Percentiles rank a stretch among this genome's conserved stretches.
phyloP scores from a whole-genome alignment of 1,284 basidiomycete genomes.

The Puccinia sorghi region DNA sequence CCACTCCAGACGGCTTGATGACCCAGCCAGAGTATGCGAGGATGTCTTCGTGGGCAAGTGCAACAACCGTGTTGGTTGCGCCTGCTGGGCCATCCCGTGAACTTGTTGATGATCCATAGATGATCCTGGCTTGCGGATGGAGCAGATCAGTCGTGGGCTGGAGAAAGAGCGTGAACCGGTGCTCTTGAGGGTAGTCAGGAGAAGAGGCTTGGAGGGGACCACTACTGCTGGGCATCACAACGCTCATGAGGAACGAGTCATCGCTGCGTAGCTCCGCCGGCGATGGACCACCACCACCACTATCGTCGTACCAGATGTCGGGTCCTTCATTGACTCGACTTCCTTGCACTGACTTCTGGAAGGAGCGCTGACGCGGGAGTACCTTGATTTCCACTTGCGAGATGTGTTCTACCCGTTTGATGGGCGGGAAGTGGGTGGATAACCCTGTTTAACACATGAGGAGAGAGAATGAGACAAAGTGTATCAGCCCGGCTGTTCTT shows the following conservation, averaged over 20 bases:
- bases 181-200: neutral
- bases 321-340: neutral
- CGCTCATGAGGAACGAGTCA: constrained; percentile 2
- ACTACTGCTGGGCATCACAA: neutral
- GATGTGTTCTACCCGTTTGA: constrained; percentile 6
- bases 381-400: neutral
- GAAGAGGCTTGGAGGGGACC: neutral
- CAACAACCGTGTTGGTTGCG: neutral
- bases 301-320: neutral
- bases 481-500: no score
- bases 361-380: neutral
- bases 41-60: neutral
- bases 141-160: constrained; percentile 9
- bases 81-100: neutral
- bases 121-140: constrained; percentile 37
- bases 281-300: no score
- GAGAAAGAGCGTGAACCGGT: constrained; percentile 28
- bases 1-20: constrained; percentile 16
- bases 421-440: constrained; percentile 1
- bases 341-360: no score
- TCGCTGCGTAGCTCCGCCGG: neutral
- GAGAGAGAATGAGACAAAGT: no score
- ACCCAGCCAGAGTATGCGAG: constrained; percentile 37
- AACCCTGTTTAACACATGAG: neutral
- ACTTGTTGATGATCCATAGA: neutral